These are phyloP conservation scores for Pleurotus djamor DNA, from an alignment of 768 basidiomycete species.

Conservation along the genomic window DNA sequence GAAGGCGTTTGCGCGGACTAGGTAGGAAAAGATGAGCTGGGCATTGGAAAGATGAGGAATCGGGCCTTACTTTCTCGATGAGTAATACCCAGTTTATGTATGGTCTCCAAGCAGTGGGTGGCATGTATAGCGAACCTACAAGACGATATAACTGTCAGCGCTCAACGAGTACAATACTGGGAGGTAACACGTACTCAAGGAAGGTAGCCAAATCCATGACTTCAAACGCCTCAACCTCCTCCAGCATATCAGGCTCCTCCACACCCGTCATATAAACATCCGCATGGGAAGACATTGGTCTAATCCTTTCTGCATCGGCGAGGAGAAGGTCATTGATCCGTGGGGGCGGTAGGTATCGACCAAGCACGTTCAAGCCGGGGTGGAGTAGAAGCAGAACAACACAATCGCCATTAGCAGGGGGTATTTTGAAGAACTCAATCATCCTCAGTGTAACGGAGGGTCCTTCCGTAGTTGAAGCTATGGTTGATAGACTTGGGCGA, in stretches of 20 bases:
- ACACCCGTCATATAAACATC: conserved; percentile 51
- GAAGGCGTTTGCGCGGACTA: conserved; percentile 75
- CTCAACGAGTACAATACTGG: background rate
- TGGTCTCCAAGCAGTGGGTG: conserved; percentile 65
- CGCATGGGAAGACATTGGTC: conserved; percentile 38
- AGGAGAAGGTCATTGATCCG: conserved; percentile 69
- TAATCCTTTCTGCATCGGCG: conserved; percentile 45
- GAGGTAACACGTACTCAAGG: conserved; percentile 49
- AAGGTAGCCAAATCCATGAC: conserved; percentile 79
- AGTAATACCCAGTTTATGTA: conserved; percentile 53
- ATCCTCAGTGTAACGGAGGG: conserved; percentile 52
- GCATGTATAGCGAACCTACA: conserved; percentile 72
- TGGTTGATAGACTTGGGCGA: conserved; percentile 42
- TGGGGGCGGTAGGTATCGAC: conserved; percentile 65
- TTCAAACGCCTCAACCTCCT: conserved; percentile 59
- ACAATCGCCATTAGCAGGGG: conserved; percentile 62
- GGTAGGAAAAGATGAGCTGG: background rate
- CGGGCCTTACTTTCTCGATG: conserved; percentile 60
- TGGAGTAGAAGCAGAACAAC: conserved; percentile 71
- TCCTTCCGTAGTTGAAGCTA: conserved; percentile 48
- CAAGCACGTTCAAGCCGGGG: conserved; percentile 67
- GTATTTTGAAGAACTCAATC: conserved; percentile 67
- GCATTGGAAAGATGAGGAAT: background rate
- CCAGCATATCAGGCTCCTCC: conserved; percentile 42
- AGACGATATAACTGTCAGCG: conserved; percentile 1